Percentiles rank a stretch among this genome's conserved stretches.
phyloP scores from a whole-genome alignment of 441 rosid species.

The Aquilaria agallochum region DNA sequence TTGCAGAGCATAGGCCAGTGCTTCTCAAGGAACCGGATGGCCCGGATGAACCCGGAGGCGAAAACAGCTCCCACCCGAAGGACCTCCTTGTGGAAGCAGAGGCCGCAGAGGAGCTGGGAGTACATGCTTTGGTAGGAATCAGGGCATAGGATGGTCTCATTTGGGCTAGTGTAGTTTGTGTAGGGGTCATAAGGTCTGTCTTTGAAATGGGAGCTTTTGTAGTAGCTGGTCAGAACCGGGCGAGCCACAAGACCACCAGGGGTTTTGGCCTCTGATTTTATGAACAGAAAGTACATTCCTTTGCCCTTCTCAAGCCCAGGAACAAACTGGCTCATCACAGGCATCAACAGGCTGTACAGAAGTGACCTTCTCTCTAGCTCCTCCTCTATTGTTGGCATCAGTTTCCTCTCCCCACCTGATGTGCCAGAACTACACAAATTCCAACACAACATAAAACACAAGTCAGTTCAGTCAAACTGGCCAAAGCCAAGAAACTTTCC shows the following conservation, averaged over 20 bases:
- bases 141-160: constrained; percentile 88
- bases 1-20: constrained; percentile 58
- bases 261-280: constrained; percentile 86
- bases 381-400: constrained; percentile 96
- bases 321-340: constrained; percentile 84
- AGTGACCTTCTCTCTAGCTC: constrained; percentile 76
- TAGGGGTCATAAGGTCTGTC: constrained; percentile 82
- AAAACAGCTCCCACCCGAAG: constrained; percentile 97
- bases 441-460: neutral
- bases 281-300: constrained; percentile 96
- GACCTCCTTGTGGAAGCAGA: constrained; percentile 74
- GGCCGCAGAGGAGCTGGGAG: constrained; percentile 94
- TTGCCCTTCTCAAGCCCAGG: constrained; percentile 88
- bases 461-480: too few species aligned
- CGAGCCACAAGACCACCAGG: constrained; percentile 89
- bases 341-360: constrained; percentile 89
- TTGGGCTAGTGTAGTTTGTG: constrained; percentile 97
- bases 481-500: constrained; percentile 1
- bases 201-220: constrained; percentile 82
- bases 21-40: constrained; percentile 83
- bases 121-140: constrained; percentile 98
- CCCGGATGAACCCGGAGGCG: constrained; percentile 96
- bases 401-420: constrained; percentile 91
- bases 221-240: constrained; percentile 91
- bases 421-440: constrained; percentile 70